Evolutionary conservation across 1,284 basidiomycete genomes (phyloP).

Genomic region (Rugosomyces carneus): DNA sequence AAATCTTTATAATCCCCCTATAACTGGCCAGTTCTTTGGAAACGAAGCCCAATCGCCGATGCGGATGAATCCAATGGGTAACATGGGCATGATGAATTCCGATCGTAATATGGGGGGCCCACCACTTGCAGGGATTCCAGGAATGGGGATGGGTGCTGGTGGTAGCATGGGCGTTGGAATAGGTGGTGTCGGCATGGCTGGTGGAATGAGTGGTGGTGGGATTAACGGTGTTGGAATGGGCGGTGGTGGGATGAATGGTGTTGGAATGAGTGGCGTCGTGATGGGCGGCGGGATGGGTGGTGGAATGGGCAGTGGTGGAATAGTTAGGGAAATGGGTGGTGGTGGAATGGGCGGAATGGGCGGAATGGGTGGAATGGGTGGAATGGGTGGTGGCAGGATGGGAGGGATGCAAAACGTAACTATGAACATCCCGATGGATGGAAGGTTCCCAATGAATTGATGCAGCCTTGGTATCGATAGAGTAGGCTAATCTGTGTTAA

Average conservation of each 20-base stretch:
- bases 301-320: slow-evolving; percentile 24
- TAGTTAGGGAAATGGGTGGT: slow-evolving; percentile 14
- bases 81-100: slow-evolving; percentile 23
- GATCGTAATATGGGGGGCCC: slow-evolving; percentile 22
- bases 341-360: slow-evolving; percentile 15
- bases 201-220: slow-evolving; percentile 20
- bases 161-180: slow-evolving; percentile 16
- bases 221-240: slow-evolving; percentile 16
- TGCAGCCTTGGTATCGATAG: neutral
- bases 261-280: slow-evolving; percentile 21
- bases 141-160: slow-evolving; percentile 18
- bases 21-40: slow-evolving; percentile 30
- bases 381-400: slow-evolving; percentile 12
- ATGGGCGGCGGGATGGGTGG: too few species aligned
- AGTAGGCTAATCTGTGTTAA: slow-evolving; percentile 6
- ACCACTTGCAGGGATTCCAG: slow-evolving; percentile 19
- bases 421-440: slow-evolving; percentile 21
- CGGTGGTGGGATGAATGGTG: slow-evolving; percentile 15
- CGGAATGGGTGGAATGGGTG: slow-evolving; percentile 9
- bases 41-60: slow-evolving; percentile 28
- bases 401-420: slow-evolving; percentile 16
- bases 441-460: slow-evolving; percentile 25
- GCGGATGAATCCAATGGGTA: slow-evolving; percentile 23
- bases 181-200: slow-evolving; percentile 22
- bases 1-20: slow-evolving; percentile 27